Evolutionary conservation across 2,329 filamentous ascomycete genomes (phyloP).

Genomic region (Ophiocordyceps australis): DNA sequence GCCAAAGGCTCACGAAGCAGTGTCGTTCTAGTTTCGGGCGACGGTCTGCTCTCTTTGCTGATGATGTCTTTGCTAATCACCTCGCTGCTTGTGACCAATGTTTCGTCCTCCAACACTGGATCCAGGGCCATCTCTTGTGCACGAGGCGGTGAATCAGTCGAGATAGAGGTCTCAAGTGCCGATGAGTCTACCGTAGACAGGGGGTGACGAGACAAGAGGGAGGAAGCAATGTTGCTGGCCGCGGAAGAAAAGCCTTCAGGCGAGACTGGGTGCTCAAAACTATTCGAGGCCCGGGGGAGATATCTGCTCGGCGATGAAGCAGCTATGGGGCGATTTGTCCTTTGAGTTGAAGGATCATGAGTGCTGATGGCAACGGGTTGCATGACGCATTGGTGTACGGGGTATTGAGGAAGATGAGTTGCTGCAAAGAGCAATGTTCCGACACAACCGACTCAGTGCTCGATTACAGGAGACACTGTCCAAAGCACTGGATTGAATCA

Average conservation of each 20-base stretch:
- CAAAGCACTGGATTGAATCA: no score
- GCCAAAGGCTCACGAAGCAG: slow-evolving; percentile 8
- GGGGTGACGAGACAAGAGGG: slow-evolving; percentile 11
- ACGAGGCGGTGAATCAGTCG: slow-evolving; percentile 1
- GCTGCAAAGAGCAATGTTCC: no score
- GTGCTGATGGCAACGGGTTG: no score
- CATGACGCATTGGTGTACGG: no score
- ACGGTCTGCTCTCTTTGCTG: slow-evolving; percentile 4
- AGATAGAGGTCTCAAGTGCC: slow-evolving; percentile 1
- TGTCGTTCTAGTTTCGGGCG: slow-evolving; percentile 4
- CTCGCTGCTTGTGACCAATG: no score
- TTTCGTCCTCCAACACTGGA: no score
- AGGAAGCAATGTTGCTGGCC: slow-evolving; percentile 24
- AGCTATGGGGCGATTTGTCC: slow-evolving; percentile 8
- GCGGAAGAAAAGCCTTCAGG: slow-evolving; percentile 29
- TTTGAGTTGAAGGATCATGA: no score
- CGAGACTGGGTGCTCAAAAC: slow-evolving; percentile 25
- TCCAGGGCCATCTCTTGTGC: slow-evolving; percentile 1
- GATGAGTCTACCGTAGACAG: slow-evolving; percentile 4
- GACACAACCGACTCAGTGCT: no score
- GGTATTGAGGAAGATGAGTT: no score
- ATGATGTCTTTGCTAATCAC: slow-evolving; percentile 3
- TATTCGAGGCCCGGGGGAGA: slow-evolving; percentile 13
- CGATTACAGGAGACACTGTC: no score
- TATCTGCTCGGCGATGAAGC: slow-evolving; percentile 13